A percentile compares a stretch with the other conserved stretches of the same genome.
Evolutionary conservation across 179 eudicot genomes (phyloP).

Genomic region (Silene noctiflora): DNA sequence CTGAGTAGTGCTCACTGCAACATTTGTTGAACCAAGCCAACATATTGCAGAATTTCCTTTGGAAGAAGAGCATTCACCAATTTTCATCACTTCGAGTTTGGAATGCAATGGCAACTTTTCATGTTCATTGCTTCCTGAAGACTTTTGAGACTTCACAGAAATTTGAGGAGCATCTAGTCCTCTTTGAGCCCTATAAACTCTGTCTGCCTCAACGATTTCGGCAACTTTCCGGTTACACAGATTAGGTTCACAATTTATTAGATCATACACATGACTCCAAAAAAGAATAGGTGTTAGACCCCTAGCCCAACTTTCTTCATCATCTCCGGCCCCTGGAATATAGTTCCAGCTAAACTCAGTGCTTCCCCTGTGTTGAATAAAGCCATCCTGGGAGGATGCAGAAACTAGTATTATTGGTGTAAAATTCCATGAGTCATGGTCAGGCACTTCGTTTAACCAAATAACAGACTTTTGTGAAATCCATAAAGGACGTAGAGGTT

Average conservation of each 20-base stretch:
- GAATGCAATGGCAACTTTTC: slow-evolving; percentile 30
- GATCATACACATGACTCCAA: slow-evolving; percentile 79
- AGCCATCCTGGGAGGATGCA: slow-evolving; percentile 57
- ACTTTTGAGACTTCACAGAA: slow-evolving; percentile 39
- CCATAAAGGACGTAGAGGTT: slow-evolving; percentile 93
- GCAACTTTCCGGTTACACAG: slow-evolving; percentile 80
- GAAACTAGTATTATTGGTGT: slow-evolving; percentile 89
- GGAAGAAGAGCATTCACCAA: slow-evolving; percentile 20
- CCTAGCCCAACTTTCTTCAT: slow-evolving; percentile 97
- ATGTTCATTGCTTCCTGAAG: slow-evolving; percentile 20
- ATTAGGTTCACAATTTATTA: slow-evolving; percentile 66
- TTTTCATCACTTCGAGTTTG: slow-evolving; percentile 21
- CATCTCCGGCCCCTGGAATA: slow-evolving; percentile 97
- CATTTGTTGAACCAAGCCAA: slow-evolving; percentile 69
- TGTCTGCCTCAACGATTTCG: slow-evolving; percentile 75
- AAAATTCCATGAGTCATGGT: slow-evolving; percentile 82
- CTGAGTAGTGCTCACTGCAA: slow-evolving; percentile 60
- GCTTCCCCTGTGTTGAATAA: slow-evolving; percentile 52
- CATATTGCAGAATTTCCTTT: slow-evolving; percentile 36
- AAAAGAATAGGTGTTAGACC: slow-evolving; percentile 74
- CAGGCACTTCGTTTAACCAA: slow-evolving; percentile 97
- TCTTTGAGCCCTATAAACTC: slow-evolving; percentile 75
- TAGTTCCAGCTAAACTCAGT: slow-evolving; percentile 93
- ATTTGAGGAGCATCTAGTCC: slow-evolving; percentile 83
- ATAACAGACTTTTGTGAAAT: slow-evolving; percentile 82